Percentiles rank a stretch among this genome's conserved stretches.
Conservation (phyloP, 2,329 filamentous ascomycete species). For the Cladosporium sp. region DNA sequence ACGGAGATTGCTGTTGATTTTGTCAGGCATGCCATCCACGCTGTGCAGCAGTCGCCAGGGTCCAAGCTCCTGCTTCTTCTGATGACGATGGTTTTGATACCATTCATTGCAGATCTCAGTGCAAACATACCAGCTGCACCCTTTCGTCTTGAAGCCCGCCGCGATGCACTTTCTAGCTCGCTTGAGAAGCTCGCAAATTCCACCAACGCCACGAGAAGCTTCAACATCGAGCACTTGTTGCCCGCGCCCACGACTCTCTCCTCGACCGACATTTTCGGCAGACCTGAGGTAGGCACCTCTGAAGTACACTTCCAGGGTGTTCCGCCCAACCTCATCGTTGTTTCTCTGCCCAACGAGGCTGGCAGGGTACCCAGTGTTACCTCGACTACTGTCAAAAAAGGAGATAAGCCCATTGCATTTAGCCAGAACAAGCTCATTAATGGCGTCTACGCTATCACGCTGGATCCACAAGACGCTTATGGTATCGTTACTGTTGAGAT, state of each 20-base stretch:
- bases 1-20: background rate
- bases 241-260: conserved; percentile 14
- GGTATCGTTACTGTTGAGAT: conserved; percentile 23
- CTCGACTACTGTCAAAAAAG: background rate
- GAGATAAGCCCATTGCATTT: conserved; percentile 14
- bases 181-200: conserved; percentile 17
- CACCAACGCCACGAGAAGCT: conserved; percentile 16
- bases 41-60: no score
- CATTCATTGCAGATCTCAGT: background rate
- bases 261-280: conserved; percentile 12
- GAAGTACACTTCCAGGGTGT: conserved; percentile 17
- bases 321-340: conserved; percentile 24
- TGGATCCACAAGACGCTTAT: conserved; percentile 25
- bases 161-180: conserved; percentile 10
- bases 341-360: conserved; percentile 21
- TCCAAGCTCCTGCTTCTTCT: background rate
- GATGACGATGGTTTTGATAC: background rate
- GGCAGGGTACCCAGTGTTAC: background rate
- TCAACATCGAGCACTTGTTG: conserved; percentile 27
- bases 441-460: conserved; percentile 25
- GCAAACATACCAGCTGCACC: background rate
- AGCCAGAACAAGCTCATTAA: conserved; percentile 26
- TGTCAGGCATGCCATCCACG: background rate
- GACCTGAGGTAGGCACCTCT: background rate
- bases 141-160: background rate